These are phyloP conservation scores for Saccharomyces paradoxus DNA, from an alignment of 805 yeast species.

Conservation along the genomic window DNA sequence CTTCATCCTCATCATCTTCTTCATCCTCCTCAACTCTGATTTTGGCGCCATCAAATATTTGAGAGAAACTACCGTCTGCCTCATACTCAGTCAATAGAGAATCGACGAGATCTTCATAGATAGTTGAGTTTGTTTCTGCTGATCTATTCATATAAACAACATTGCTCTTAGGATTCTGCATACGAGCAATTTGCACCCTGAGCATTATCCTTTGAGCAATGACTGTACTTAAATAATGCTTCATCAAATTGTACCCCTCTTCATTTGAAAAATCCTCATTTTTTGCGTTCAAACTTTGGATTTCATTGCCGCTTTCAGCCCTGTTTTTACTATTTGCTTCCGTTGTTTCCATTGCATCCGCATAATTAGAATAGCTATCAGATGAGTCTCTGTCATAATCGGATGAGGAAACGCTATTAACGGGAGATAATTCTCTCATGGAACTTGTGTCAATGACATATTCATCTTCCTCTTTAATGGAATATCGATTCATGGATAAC, in stretches of 20 bases:
- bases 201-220: constrained; percentile 22
- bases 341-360: constrained; percentile 1
- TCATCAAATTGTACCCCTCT: constrained; percentile 9
- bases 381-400: background rate
- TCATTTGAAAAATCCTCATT: background rate
- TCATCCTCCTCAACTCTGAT: constrained; percentile 4
- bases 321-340: constrained; percentile 13
- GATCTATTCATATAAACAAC: constrained; percentile 3
- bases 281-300: background rate
- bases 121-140: background rate
- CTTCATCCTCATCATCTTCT: constrained; percentile 5
- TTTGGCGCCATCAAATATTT: background rate
- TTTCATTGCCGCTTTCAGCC: constrained; percentile 8
- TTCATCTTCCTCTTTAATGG: constrained; percentile 24
- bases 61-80: constrained; percentile 5
- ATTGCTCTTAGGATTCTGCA: constrained; percentile 10
- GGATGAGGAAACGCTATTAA: constrained; percentile 2
- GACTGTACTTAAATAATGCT: constrained; percentile 19
- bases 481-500: constrained; percentile 22
- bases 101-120: constrained; percentile 9
- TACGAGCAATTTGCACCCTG: constrained; percentile 22
- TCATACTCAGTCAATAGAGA: constrained; percentile 11
- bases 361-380: background rate
- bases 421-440: constrained; percentile 5
- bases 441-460: constrained; percentile 14